These are phyloP conservation scores for Leccinum variicolor DNA, from an alignment of 768 basidiomycete species.

Conservation along the genomic window DNA sequence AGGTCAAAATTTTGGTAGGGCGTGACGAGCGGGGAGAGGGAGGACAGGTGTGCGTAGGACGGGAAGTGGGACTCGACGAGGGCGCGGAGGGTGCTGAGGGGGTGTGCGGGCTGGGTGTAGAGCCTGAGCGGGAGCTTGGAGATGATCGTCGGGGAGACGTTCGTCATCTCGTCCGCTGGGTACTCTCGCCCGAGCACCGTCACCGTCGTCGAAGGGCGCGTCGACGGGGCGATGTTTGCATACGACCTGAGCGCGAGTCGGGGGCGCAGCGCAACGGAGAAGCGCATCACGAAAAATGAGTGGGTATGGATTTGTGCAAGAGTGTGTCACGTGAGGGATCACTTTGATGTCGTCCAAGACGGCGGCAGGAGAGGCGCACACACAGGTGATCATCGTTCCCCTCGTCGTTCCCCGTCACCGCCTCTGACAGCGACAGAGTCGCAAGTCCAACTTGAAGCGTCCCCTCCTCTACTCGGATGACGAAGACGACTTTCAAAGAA, in stretches of 20 bases:
- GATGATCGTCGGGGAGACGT: slow-evolving; percentile 82
- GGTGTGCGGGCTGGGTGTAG: slow-evolving; percentile 76
- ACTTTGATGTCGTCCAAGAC: slow-evolving; percentile 18
- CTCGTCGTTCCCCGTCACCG: neutral
- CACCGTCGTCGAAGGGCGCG: slow-evolving; percentile 27
- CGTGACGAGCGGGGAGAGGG: slow-evolving; percentile 85
- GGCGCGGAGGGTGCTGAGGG: slow-evolving; percentile 78
- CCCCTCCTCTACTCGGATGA: slow-evolving; percentile 35
- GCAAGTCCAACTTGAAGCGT: slow-evolving; percentile 30
- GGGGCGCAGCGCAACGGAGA: neutral
- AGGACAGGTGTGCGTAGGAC: slow-evolving; percentile 66
- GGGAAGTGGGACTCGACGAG: slow-evolving; percentile 85
- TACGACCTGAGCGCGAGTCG: slow-evolving; percentile 9
- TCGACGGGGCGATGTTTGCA: slow-evolving; percentile 6
- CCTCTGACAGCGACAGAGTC: slow-evolving; percentile 17
- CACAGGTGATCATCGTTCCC: slow-evolving; percentile 21
- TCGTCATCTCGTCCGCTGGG: slow-evolving; percentile 75
- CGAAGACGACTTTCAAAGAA: slow-evolving; percentile 33
- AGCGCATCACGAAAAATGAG: neutral
- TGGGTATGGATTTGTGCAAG: too few relatives aligned
- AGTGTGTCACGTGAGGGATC: slow-evolving; percentile 4
- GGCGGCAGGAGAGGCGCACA: slow-evolving; percentile 3
- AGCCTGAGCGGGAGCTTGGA: slow-evolving; percentile 75
- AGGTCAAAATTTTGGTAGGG: slow-evolving; percentile 95
- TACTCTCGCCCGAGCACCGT: slow-evolving; percentile 65